Evolutionary conservation across 2,329 filamentous ascomycete species (phyloP), one percentile per base, ranked within the genome.

Genomic region (Alternaria brassicicola): DNA sequence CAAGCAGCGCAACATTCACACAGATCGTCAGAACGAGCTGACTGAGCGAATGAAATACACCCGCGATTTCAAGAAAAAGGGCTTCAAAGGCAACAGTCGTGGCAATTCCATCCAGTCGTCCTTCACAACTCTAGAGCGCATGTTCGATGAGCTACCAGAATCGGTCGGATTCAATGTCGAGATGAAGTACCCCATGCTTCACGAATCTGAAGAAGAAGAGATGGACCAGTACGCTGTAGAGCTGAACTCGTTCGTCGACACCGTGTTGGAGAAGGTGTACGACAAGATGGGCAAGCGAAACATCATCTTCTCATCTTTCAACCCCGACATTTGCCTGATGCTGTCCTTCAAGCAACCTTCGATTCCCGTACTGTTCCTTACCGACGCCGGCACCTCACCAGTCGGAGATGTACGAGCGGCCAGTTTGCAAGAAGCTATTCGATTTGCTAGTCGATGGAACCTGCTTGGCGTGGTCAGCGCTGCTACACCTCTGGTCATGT

Each of bases 101-200:
- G 95, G 94, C 51, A 93, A 92, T 74, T 96, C 96, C 70, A 98
- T 99, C 70, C 94, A 98, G 76, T 92, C 91, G 0, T 93, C 94
- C 0, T 99, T 99, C 79, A 93, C 94, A 7, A 99, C 95, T 0
- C 83, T 99, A 4, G 93, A 97, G 76, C 92, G 97, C 62, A 88
- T 98, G 75, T 97, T 99, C 80, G 86, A 86, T 3, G 89, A 93
- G 72, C 81, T 99, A 0, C 92, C 93, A 0, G 85, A 90, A 62
- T 84, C 86, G 13, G 90, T 96, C 21, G 93, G 95, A 13, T 99
- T 99, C 84, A 98, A 99, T 78, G 96, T 99, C 67, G 95, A 99
- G 81, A 91, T 99, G 85, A 98, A 99, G 79, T 99, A 99, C 75
- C 95, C 95, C 5, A 98, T 98, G 93, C 86, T 99, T 39, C 90